A percentile compares a stretch with the other conserved stretches of the same genome.
These are phyloP conservation scores for Lasiodiplodia citricola DNA, from an alignment of 2,329 filamentous ascomycete species.

Conservation along the genomic window DNA sequence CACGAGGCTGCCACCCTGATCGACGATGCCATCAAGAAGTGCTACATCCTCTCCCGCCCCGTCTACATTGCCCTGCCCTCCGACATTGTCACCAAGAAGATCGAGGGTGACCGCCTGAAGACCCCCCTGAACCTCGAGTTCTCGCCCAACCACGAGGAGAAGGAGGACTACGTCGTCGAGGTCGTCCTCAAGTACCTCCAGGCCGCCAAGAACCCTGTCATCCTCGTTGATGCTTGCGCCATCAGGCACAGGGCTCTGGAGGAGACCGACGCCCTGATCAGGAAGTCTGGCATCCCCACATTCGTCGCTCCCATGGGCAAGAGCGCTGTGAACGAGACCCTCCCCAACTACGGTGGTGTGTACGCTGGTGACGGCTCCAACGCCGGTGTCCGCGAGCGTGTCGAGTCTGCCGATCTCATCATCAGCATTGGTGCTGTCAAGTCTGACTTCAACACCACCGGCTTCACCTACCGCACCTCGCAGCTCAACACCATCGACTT, in stretches of 20 bases:
- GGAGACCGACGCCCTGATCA: slow-evolving; percentile 74
- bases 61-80: slow-evolving; percentile 85
- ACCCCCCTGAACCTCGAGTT: slow-evolving; percentile 71
- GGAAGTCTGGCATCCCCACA: slow-evolving; percentile 75
- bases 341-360: slow-evolving; percentile 79
- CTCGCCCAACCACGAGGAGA: slow-evolving; percentile 69
- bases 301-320: slow-evolving; percentile 95
- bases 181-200: slow-evolving; percentile 76
- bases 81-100: slow-evolving; percentile 76
- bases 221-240: slow-evolving; percentile 83
- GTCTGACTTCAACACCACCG: slow-evolving; percentile 82
- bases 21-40: slow-evolving; percentile 76
- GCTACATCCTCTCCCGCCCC: slow-evolving; percentile 74
- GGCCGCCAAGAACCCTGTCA: slow-evolving; percentile 73
- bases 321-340: slow-evolving; percentile 77
- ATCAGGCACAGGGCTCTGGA: slow-evolving; percentile 75
- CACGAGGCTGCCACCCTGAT: slow-evolving; percentile 75
- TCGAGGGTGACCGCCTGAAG: slow-evolving; percentile 75
- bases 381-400: slow-evolving; percentile 64
- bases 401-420: slow-evolving; percentile 74
- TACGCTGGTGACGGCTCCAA: slow-evolving; percentile 81
- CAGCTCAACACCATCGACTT: slow-evolving; percentile 82
- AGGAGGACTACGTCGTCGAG: slow-evolving; percentile 82
- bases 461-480: slow-evolving; percentile 79
- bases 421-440: slow-evolving; percentile 72